These are phyloP conservation scores for Phaseolus coccineus DNA, from an alignment of 331 rosid species.

Conservation along the genomic window DNA sequence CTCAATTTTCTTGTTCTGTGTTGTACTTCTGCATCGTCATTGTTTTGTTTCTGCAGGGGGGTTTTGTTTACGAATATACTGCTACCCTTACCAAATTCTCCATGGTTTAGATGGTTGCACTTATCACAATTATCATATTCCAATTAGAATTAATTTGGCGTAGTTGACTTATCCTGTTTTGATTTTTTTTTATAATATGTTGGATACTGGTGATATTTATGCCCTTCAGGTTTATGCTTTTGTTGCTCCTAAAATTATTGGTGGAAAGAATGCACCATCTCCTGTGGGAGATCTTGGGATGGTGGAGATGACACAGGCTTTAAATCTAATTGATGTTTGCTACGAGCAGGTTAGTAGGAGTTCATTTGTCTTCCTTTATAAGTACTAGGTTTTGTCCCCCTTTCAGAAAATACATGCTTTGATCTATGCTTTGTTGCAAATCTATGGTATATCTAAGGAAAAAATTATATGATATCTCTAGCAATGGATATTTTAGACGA, in stretches of 20 bases:
- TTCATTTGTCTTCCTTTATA: constrained; percentile 17
- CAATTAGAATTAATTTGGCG: constrained; percentile 2
- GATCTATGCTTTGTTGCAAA: constrained; percentile 23
- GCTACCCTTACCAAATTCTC: not conserved
- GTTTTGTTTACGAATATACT: not conserved
- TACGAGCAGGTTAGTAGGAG: constrained; percentile 75
- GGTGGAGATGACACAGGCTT: constrained; percentile 99
- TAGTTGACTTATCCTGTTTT: constrained; percentile 31
- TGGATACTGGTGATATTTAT: not conserved
- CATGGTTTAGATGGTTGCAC: constrained; percentile 24
- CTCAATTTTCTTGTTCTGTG: not conserved
- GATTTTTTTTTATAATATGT: constrained; percentile 32
- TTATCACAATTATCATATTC: not conserved
- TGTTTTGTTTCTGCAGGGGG: not conserved
- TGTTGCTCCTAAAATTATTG: constrained; percentile 96
- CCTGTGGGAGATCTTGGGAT: constrained; percentile 99
- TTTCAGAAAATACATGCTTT: not conserved
- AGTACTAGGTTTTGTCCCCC: not conserved
- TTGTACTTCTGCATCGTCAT: not conserved
- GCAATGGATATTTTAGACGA: constrained; percentile 31
- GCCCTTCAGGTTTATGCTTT: constrained; percentile 80
- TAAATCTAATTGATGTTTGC: constrained; percentile 78
- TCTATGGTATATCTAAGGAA: constrained; percentile 18
- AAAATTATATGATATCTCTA: not conserved
- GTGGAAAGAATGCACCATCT: constrained; percentile 88